Evolutionary conservation across 306 rosid genomes (phyloP).

Genomic region (Oxytropis ochrocephala): DNA sequence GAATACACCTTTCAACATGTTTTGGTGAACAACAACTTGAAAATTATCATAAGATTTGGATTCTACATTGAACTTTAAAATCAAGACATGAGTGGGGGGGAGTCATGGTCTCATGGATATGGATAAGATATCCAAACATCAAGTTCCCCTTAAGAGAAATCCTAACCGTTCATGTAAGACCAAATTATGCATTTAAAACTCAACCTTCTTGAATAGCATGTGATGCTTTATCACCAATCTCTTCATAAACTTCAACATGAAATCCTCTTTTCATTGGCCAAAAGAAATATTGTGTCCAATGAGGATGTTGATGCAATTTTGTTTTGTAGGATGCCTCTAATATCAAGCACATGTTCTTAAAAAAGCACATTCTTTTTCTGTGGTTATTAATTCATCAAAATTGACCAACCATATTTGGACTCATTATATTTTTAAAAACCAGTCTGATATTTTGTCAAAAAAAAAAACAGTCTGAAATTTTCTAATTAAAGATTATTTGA

Average conservation of each 20-base stretch:
- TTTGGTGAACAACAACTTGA: too few relatives aligned
- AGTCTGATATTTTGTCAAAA: not conserved
- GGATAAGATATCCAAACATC: not conserved
- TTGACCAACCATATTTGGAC: not conserved
- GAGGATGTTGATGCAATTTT: not conserved
- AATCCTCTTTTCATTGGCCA: not conserved
- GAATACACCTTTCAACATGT: too few relatives aligned
- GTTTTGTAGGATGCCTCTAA: not conserved
- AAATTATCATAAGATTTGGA: too few relatives aligned
- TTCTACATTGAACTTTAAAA: not conserved
- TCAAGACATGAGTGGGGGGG: not conserved
- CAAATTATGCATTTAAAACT: not conserved
- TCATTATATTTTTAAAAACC: not conserved
- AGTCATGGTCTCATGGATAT: not conserved
- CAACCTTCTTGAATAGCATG: not conserved
- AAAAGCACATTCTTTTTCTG: conserved; percentile 16
- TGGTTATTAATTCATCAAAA: conserved; percentile 17
- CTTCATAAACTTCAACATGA: not conserved
- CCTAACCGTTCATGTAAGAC: not conserved
- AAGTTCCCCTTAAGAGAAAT: not conserved
- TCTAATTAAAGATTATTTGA: not conserved
- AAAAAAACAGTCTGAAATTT: not conserved
- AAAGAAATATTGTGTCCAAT: not conserved
- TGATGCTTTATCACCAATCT: not conserved
- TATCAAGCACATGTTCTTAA: not conserved